phyloP scores from a whole-genome alignment of 495 filamentous ascomycete genomes.

The Penicillium coffeae region DNA sequence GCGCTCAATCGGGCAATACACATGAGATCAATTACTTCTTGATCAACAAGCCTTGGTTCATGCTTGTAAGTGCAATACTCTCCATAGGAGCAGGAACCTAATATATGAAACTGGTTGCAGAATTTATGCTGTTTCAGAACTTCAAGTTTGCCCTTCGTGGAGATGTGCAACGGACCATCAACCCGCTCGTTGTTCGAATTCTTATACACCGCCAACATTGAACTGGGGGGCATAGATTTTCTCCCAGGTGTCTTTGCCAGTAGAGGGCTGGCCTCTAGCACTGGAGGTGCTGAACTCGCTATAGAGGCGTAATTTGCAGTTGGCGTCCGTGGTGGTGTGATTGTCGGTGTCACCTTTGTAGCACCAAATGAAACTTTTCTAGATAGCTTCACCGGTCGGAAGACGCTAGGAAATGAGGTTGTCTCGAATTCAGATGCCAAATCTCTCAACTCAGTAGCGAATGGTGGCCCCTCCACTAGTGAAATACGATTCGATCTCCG shows the following conservation, averaged over 20 bases:
- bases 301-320: conserved; percentile 21
- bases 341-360: neutral
- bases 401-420: conserved; percentile 20
- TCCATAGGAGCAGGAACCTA: conserved; percentile 14
- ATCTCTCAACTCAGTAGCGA: conserved; percentile 21
- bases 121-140: conserved; percentile 17
- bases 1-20: conserved; percentile 19
- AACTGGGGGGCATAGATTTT: neutral
- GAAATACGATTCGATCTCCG: conserved; percentile 18
- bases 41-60: conserved; percentile 10
- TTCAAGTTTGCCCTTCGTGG: conserved; percentile 13
- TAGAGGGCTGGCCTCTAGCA: neutral
- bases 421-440: conserved; percentile 15
- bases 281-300: conserved; percentile 4
- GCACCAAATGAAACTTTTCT: conserved; percentile 13
- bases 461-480: conserved; percentile 25
- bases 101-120: conserved; percentile 26
- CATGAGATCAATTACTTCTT: conserved; percentile 20
- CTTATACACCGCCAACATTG: conserved; percentile 7
- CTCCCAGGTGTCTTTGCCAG: neutral
- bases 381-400: conserved; percentile 19
- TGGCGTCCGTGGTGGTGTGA: conserved; percentile 10
- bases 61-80: conserved; percentile 19
- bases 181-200: conserved; percentile 22
- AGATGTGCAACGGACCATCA: conserved; percentile 14